Evolutionary conservation across 1,284 basidiomycete species (phyloP).

Genomic region (Takashimella tepidaria): DNA sequence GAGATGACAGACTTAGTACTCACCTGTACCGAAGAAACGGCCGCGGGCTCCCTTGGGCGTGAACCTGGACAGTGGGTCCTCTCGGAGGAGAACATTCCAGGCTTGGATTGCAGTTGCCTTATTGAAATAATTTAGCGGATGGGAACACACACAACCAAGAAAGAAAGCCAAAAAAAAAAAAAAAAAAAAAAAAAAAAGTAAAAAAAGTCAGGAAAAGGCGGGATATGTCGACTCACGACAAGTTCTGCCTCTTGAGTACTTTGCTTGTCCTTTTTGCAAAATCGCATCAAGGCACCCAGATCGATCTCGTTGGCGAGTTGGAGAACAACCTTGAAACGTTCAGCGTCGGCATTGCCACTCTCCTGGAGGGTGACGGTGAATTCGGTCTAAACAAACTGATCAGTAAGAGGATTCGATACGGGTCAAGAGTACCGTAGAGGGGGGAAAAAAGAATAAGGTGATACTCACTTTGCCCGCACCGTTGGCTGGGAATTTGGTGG

Average conservation of each 20-base stretch:
- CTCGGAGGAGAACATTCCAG: conserved; percentile 42
- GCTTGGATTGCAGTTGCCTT: conserved; percentile 35
- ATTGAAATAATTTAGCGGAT: background rate
- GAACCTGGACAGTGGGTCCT: conserved; percentile 33
- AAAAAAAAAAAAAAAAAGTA: background rate
- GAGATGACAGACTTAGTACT: conserved; percentile 5
- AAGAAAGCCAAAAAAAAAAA: background rate
- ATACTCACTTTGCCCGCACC: conserved; percentile 21
- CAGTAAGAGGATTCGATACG: too few relatives aligned
- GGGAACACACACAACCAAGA: background rate
- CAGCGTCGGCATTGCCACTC: conserved; percentile 34
- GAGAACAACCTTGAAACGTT: conserved; percentile 41
- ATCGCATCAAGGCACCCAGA: conserved; percentile 35
- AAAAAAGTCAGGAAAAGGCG: background rate
- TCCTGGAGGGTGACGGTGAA: conserved; percentile 39
- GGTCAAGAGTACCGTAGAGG: background rate
- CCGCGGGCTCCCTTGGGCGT: conserved; percentile 43
- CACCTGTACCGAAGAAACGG: conserved; percentile 38
- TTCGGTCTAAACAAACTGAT: too few relatives aligned
- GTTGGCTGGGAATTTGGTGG: conserved; percentile 22
- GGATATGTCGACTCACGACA: conserved; percentile 23
- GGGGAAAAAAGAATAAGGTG: background rate
- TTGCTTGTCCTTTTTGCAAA: conserved; percentile 35
- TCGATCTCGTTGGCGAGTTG: conserved; percentile 35
- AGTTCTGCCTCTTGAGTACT: conserved; percentile 26